A percentile compares a stretch with the other conserved stretches of the same genome.
phyloP scores from a whole-genome alignment of 2,329 filamentous ascomycete genomes.

The Alternaria ethzedia region DNA sequence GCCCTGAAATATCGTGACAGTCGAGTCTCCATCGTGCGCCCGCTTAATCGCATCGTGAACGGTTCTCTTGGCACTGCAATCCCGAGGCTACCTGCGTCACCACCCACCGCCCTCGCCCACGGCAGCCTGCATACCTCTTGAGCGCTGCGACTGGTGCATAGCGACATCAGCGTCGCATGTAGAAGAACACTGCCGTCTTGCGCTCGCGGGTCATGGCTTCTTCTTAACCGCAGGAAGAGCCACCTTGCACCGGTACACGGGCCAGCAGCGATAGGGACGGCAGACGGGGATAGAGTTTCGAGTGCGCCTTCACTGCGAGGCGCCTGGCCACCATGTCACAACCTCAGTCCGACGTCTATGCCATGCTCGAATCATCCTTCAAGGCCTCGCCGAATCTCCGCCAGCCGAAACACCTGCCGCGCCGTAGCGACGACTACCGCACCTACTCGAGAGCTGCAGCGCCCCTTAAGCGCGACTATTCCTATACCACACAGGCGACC shows the following conservation, averaged over 20 bases:
- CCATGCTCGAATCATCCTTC: conserved; percentile 43
- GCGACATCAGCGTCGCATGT: conserved; percentile 26
- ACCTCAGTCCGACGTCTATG: conserved; percentile 33
- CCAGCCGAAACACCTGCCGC: conserved; percentile 35
- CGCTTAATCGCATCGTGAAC: conserved; percentile 16
- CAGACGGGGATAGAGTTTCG: background rate
- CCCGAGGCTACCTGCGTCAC: conserved; percentile 36
- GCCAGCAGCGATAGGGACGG: conserved; percentile 2
- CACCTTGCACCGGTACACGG: conserved; percentile 11
- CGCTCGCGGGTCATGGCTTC: conserved; percentile 30
- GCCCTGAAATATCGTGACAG: conserved; percentile 1
- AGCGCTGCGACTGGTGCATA: conserved; percentile 8
- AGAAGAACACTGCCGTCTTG: conserved; percentile 8
- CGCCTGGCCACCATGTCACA: conserved; percentile 29
- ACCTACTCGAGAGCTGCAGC: conserved; percentile 28
- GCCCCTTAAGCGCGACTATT: conserved; percentile 26
- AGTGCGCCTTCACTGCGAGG: background rate
- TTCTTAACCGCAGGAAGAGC: conserved; percentile 12
- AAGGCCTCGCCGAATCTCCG: conserved; percentile 32
- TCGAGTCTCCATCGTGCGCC: conserved; percentile 1
- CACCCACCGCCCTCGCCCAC: conserved; percentile 13
- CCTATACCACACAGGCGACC: conserved; percentile 34
- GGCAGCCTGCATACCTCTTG: conserved; percentile 15
- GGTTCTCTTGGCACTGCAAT: conserved; percentile 24
- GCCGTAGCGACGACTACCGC: conserved; percentile 34